These are phyloP conservation scores for Auxenochlorella pyrenoidosa DNA, from an alignment of 139 green algal species.

Conservation along the genomic window DNA sequence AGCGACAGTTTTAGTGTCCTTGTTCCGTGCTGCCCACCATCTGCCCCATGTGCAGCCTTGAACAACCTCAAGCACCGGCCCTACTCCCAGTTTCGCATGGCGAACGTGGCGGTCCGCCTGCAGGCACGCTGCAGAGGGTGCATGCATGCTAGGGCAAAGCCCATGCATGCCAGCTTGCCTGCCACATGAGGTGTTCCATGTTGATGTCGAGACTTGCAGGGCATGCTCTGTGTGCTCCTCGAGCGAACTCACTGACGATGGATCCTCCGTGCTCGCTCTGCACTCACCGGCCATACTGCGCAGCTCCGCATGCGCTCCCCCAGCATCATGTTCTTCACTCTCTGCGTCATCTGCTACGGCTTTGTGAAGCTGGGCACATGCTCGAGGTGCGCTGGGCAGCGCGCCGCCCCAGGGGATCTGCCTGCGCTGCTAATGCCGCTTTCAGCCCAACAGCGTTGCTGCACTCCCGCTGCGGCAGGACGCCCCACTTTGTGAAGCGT, in stretches of 20 bases:
- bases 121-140: slow-evolving; percentile 12
- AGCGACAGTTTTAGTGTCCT: too few relatives aligned
- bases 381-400: too few relatives aligned
- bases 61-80: slow-evolving; percentile 29
- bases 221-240: neutral
- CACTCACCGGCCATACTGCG: neutral
- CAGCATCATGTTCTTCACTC: slow-evolving; percentile 41
- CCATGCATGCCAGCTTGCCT: too few relatives aligned
- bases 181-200: too few relatives aligned
- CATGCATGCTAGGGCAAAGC: too few relatives aligned
- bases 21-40: neutral
- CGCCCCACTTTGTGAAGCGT: neutral
- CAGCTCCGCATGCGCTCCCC: slow-evolving; percentile 37
- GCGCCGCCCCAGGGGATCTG: too few relatives aligned
- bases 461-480: neutral
- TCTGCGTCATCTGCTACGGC: slow-evolving; percentile 28
- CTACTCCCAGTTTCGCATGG: slow-evolving; percentile 51
- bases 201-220: neutral
- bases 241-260: too few relatives aligned
- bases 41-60: slow-evolving; percentile 11
- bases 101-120: slow-evolving; percentile 48
- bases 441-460: too few relatives aligned
- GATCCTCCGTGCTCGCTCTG: neutral
- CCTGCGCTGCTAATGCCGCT: too few relatives aligned
- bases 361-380: slow-evolving; percentile 13